phyloP scores from a whole-genome alignment of 768 basidiomycete species.

The Collybia nuda region DNA sequence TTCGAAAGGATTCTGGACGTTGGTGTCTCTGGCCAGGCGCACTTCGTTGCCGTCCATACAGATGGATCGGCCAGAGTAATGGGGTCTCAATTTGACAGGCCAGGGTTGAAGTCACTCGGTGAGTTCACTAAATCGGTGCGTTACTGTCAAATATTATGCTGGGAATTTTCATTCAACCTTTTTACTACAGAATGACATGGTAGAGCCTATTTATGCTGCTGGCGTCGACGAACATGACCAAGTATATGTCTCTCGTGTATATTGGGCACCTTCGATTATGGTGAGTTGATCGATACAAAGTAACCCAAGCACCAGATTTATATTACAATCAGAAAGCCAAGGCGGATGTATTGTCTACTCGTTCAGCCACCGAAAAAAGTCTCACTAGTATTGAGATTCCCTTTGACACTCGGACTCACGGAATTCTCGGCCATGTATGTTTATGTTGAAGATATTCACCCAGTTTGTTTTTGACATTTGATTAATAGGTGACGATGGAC shows the following conservation, averaged over 20 bases:
- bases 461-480: not conserved
- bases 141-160: conserved; percentile 12
- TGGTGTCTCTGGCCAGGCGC: conserved; percentile 53
- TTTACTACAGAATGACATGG: conserved; percentile 25
- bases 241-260: conserved; percentile 56
- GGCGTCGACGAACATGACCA: conserved; percentile 47
- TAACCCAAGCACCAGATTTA: not conserved
- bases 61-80: conserved; percentile 49
- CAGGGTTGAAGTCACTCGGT: conserved; percentile 41
- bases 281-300: not conserved
- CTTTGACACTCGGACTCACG: conserved; percentile 66
- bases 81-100: conserved; percentile 52
- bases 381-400: conserved; percentile 54
- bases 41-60: conserved; percentile 56
- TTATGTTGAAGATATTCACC: not conserved
- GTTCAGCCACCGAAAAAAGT: conserved; percentile 44
- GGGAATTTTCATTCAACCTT: no score
- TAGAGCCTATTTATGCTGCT: conserved; percentile 58
- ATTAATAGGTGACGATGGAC: conserved; percentile 45
- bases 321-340: conserved; percentile 31
- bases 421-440: conserved; percentile 66
- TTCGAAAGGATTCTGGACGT: conserved; percentile 63
- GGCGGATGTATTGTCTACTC: conserved; percentile 49
- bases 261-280: conserved; percentile 1
- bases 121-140: conserved; percentile 59